These are phyloP conservation scores for Suillus paluster DNA, from an alignment of 768 basidiomycete genomes.

Conservation along the genomic window DNA sequence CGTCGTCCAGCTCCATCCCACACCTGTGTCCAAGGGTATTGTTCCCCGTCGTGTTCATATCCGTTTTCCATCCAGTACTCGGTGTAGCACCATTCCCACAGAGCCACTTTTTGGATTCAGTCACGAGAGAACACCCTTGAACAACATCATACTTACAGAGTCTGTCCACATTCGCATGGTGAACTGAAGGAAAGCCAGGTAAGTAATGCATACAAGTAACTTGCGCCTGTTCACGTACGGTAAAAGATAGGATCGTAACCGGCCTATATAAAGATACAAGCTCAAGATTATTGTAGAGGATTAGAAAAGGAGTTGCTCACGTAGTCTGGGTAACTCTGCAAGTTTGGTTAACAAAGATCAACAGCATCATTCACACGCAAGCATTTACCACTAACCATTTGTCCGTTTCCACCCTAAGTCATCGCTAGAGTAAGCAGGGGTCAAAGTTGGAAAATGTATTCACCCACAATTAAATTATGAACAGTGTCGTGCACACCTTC, in stretches of 20 bases:
- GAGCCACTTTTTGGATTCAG: slow-evolving; percentile 20
- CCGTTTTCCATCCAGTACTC: slow-evolving; percentile 34
- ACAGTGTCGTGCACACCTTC: slow-evolving; percentile 26
- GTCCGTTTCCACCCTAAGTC: slow-evolving; percentile 28
- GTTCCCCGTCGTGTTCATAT: slow-evolving; percentile 15
- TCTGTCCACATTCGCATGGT: slow-evolving; percentile 29
- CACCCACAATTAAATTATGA: slow-evolving; percentile 23
- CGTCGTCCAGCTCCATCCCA: background rate
- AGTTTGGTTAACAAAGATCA: slow-evolving; percentile 6
- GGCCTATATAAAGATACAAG: slow-evolving; percentile 14
- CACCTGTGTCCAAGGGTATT: slow-evolving; percentile 29
- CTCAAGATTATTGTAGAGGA: background rate
- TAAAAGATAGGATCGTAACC: slow-evolving; percentile 31
- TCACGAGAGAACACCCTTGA: background rate
- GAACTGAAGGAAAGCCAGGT: slow-evolving; percentile 19
- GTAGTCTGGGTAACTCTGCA: slow-evolving; percentile 25
- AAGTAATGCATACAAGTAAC: background rate
- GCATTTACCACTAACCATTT: slow-evolving; percentile 25
- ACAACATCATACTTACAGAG: slow-evolving; percentile 17
- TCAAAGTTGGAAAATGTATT: background rate
- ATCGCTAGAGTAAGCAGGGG: background rate
- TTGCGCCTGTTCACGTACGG: slow-evolving; percentile 17
- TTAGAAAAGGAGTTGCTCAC: slow-evolving; percentile 14
- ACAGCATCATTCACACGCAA: background rate
- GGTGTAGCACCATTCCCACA: slow-evolving; percentile 36